These are phyloP conservation scores for Chlorella vulgaris DNA, from an alignment of 139 green algal genomes.

Conservation along the genomic window DNA sequence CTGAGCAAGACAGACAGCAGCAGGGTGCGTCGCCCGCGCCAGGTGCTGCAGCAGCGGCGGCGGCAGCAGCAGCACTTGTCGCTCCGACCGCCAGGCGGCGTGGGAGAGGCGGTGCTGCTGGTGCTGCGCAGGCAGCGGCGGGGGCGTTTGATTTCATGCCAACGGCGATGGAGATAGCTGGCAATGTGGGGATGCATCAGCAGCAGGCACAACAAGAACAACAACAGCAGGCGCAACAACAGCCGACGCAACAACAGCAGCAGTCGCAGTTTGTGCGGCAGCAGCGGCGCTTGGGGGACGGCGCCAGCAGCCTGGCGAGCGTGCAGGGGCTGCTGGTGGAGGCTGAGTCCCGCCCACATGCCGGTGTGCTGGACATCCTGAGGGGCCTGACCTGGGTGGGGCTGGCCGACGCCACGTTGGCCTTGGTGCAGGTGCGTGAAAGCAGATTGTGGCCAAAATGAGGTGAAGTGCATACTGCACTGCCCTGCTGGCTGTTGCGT, in stretches of 20 bases:
- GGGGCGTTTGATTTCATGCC: slow-evolving; percentile 32
- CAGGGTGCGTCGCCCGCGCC: neutral
- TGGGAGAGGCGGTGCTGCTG: neutral
- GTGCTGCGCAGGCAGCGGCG: neutral
- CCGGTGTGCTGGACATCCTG: slow-evolving; percentile 69
- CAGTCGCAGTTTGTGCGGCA: slow-evolving; percentile 19
- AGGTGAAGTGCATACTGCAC: no score
- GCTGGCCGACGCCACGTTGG: slow-evolving; percentile 69
- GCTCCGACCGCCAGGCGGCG: neutral
- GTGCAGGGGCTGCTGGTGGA: slow-evolving; percentile 64
- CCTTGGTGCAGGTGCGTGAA: slow-evolving; percentile 55
- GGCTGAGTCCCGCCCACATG: slow-evolving; percentile 31
- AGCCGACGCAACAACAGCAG: neutral
- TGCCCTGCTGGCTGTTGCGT: no score
- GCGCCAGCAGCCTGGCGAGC: neutral
- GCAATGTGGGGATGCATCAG: neutral
- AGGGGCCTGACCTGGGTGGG: slow-evolving; percentile 79
- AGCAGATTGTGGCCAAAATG: neutral
- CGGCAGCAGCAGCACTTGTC: neutral
- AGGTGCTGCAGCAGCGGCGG: neutral
- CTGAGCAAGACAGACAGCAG: neutral
- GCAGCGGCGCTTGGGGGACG: neutral
- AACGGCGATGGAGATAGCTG: slow-evolving; percentile 38
- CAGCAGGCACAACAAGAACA: neutral
- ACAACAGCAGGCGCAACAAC: neutral